Percentiles rank a stretch among this genome's conserved stretches.
These are phyloP conservation scores for Solanum etuberosum DNA, from an alignment of 257 asterid genomes.

Conservation along the genomic window DNA sequence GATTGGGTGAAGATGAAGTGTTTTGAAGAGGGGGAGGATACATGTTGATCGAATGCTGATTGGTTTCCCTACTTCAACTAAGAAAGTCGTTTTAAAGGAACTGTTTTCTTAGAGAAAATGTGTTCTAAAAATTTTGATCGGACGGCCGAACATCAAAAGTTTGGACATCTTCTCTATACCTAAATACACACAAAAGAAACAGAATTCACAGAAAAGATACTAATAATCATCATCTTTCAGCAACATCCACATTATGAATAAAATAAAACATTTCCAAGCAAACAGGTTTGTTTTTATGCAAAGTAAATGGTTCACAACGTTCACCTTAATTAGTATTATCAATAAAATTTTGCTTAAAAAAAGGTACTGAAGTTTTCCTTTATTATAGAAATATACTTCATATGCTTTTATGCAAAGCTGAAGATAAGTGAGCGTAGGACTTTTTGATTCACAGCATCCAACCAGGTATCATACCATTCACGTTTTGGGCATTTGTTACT, in stretches of 20 bases:
- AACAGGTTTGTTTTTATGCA: not conserved
- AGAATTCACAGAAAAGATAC: not conserved
- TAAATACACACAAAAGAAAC: not conserved
- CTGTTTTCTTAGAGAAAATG: not conserved
- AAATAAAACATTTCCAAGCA: not conserved
- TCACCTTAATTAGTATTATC: not conserved
- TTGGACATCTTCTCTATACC: not conserved
- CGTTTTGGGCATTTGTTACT: slow-evolving; percentile 44
- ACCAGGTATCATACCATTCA: slow-evolving; percentile 63
- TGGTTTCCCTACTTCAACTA: not conserved
- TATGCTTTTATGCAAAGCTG: not conserved
- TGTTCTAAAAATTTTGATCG: not conserved
- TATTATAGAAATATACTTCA: not conserved
- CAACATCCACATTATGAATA: not conserved
- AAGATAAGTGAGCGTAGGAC: not conserved
- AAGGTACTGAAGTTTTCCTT: not conserved
- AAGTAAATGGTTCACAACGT: not conserved
- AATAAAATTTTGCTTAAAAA: not conserved
- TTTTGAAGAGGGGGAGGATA: too few relatives aligned
- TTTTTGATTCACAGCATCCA: slow-evolving; percentile 66
- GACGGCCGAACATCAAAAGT: not conserved
- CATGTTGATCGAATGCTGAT: not conserved
- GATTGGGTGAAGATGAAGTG: not conserved
- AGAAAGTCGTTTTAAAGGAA: not conserved
- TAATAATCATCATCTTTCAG: not conserved